Percentiles rank a stretch among this genome's conserved stretches.
These are phyloP conservation scores for Hypoxylon sp. DNA, from an alignment of 2,329 filamentous ascomycete genomes.

Conservation along the genomic window DNA sequence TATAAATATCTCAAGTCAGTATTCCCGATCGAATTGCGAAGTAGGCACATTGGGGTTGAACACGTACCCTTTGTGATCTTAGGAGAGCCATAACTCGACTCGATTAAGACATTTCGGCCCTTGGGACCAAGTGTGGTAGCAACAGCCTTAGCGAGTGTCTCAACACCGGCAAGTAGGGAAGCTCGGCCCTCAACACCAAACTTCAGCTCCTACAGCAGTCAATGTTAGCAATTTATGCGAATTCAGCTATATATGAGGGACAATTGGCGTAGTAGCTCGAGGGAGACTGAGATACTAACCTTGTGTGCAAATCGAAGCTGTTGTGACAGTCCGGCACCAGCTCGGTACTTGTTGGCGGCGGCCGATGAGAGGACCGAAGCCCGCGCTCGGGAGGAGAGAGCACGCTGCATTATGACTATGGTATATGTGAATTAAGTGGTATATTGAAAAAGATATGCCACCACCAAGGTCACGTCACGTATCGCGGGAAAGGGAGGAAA, in stretches of 20 bases:
- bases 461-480: constrained; percentile 49
- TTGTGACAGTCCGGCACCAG: constrained; percentile 78
- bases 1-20: constrained; percentile 55
- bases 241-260: not conserved
- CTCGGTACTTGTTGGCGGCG: constrained; percentile 73
- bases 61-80: constrained; percentile 98
- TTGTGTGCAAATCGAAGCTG: constrained; percentile 98
- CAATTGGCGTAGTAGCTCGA: not conserved
- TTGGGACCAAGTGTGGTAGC: constrained; percentile 97
- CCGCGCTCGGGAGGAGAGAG: constrained; percentile 84
- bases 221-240: constrained; percentile 41
- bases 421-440: constrained; percentile 51
- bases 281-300: constrained; percentile 66
- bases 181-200: constrained; percentile 97
- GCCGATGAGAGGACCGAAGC: constrained; percentile 83
- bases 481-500: constrained; percentile 49
- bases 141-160: constrained; percentile 96
- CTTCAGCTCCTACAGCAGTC: constrained; percentile 84
- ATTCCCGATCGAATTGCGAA: not conserved
- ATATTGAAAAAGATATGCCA: constrained; percentile 48
- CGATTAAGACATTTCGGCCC: constrained; percentile 97
- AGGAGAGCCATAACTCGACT: constrained; percentile 97
- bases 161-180: constrained; percentile 90
- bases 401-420: constrained; percentile 97
- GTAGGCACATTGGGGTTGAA: not conserved